phyloP scores from a whole-genome alignment of 345 rosid species.

The Salix viminalis region DNA sequence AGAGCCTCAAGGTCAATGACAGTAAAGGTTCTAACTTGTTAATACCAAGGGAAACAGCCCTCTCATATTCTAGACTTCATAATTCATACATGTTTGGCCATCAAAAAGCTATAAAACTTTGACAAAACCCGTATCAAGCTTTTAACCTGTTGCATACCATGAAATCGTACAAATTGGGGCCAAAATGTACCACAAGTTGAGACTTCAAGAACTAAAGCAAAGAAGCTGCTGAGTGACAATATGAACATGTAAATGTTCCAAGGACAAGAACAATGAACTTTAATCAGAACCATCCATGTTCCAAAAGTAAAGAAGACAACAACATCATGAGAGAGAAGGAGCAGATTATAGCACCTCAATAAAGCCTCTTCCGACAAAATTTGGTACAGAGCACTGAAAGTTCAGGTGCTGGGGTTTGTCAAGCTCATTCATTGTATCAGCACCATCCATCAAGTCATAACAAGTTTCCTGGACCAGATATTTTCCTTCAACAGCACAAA shows the following conservation, averaged over 20 bases:
- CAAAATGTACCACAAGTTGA: not conserved
- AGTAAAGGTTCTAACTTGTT: not conserved
- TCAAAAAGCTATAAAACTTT: not conserved
- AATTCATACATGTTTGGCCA: not conserved
- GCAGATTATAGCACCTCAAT: slow-evolving; percentile 56
- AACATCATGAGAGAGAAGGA: slow-evolving; percentile 7
- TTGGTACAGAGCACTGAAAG: slow-evolving; percentile 65
- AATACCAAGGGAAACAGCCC: not conserved
- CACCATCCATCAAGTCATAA: slow-evolving; percentile 41
- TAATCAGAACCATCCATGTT: not conserved
- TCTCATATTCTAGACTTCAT: not conserved
- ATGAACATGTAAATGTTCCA: not conserved
- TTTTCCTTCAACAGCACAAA: slow-evolving; percentile 89
- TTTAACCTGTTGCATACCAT: not conserved
- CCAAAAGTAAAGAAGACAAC: not conserved
- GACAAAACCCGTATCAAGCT: not conserved
- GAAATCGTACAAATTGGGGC: not conserved
- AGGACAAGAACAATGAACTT: not conserved
- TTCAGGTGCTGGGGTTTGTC: slow-evolving; percentile 54
- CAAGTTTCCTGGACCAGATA: slow-evolving; percentile 64
- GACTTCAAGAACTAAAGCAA: not conserved
- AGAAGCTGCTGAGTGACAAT: not conserved
- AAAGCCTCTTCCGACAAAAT: slow-evolving; percentile 72
- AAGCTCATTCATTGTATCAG: slow-evolving; percentile 37
- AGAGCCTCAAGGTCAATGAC: not conserved